These are phyloP conservation scores for Phialemoniopsis sp. DNA, from an alignment of 2,329 filamentous ascomycete species.

Conservation along the genomic window DNA sequence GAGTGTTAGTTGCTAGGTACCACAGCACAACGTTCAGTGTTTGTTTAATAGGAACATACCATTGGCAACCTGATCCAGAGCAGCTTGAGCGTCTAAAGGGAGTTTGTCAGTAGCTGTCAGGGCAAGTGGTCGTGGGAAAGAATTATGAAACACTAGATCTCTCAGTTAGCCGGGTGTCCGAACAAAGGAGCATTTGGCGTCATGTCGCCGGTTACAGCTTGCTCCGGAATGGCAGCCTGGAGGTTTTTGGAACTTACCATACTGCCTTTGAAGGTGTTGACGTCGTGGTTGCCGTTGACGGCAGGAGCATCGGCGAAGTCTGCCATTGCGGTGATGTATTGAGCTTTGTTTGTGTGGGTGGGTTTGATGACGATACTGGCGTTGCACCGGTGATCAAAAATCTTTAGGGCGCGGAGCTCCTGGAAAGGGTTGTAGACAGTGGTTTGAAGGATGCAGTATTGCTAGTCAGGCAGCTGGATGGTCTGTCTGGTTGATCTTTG, in stretches of 20 bases:
- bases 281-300: conserved; percentile 41
- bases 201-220: too few species aligned
- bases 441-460: not conserved
- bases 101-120: conserved; percentile 21
- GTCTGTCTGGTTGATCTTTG: not conserved
- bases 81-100: conserved; percentile 41
- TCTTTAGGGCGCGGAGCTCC: conserved; percentile 6
- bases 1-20: conserved; percentile 4
- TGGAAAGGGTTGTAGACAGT: not conserved
- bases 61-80: conserved; percentile 41
- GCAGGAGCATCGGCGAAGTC: conserved; percentile 30
- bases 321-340: conserved; percentile 30
- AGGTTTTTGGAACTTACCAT: conserved; percentile 45
- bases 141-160: conserved; percentile 22
- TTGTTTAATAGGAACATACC: conserved; percentile 33
- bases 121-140: conserved; percentile 1
- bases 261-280: conserved; percentile 48
- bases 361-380: conserved; percentile 9
- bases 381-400: too few species aligned
- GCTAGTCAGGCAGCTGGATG: not conserved
- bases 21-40: not conserved
- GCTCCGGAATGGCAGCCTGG: too few species aligned
- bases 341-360: conserved; percentile 7
- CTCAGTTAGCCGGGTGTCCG: conserved; percentile 21
- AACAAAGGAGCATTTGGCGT: too few species aligned